Percentiles rank a stretch among this genome's conserved stretches.
Evolutionary conservation across 345 rosid species (phyloP).

Genomic region (Citrus australasica): DNA sequence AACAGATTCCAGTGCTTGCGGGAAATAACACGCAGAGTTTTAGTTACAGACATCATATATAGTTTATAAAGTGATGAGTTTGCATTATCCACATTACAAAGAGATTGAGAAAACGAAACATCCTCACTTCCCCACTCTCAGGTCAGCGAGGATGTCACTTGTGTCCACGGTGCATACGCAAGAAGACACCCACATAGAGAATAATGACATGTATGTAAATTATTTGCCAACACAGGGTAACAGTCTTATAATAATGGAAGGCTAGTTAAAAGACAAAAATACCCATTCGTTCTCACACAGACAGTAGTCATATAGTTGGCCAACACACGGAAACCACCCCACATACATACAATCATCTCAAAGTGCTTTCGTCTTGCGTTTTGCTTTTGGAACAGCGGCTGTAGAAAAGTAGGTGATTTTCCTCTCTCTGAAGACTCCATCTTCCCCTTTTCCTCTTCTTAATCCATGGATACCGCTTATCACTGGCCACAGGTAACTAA

Average conservation of each 20-base stretch:
- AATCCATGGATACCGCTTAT: constrained; percentile 38
- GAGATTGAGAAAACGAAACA: background rate
- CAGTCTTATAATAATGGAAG: background rate
- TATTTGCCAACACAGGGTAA: background rate
- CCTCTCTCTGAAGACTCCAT: constrained; percentile 13
- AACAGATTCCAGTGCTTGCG: no score
- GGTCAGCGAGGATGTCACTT: constrained; percentile 14
- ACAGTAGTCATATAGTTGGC: constrained; percentile 12
- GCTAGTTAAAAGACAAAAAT: constrained; percentile 6
- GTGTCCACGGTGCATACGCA: constrained; percentile 3
- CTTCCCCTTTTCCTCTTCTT: constrained; percentile 10
- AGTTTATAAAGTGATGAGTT: no score
- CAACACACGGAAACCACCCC: constrained; percentile 15
- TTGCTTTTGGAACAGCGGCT: constrained; percentile 22
- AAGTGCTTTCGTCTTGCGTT: constrained; percentile 2
- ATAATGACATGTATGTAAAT: background rate
- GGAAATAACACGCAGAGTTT: no score
- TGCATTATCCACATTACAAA: background rate
- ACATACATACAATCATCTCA: background rate
- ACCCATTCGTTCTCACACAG: constrained; percentile 13
- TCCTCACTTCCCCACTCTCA: constrained; percentile 7
- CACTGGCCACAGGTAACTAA: constrained; percentile 44
- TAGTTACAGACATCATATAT: no score
- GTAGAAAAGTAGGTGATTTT: constrained; percentile 23
- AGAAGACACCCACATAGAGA: background rate